Conservation (phyloP, 306 rosid genomes). For the Ormosia emarginata region DNA sequence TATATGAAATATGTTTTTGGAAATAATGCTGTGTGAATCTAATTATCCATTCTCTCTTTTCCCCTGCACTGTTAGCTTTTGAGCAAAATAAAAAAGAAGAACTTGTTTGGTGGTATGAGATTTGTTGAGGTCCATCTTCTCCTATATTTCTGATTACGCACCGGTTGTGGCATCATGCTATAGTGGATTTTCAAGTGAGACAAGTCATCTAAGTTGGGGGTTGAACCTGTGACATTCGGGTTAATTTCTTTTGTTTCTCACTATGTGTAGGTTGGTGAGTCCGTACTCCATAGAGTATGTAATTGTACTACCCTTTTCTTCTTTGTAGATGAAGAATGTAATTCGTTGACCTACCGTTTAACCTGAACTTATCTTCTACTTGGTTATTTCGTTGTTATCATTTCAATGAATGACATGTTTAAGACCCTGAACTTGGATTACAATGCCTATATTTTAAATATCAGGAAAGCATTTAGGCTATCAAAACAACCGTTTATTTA, state of each 20-base stretch:
- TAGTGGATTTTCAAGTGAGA: not conserved
- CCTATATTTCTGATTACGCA: conserved; percentile 4
- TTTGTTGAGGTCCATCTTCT: not conserved
- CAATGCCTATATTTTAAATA: no score
- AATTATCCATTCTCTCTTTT: not conserved
- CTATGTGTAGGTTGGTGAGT: not conserved
- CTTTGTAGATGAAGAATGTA: not conserved
- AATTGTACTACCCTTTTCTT: not conserved
- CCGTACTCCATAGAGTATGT: not conserved
- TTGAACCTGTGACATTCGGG: not conserved
- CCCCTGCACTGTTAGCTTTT: not conserved
- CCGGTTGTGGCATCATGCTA: not conserved
- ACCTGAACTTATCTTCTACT: not conserved
- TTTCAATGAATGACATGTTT: not conserved
- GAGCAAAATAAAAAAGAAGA: not conserved
- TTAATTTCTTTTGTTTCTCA: not conserved
- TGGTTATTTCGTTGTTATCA: not conserved
- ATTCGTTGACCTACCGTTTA: not conserved
- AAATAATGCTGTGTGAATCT: not conserved
- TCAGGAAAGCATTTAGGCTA: no score
- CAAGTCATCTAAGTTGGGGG: not conserved
- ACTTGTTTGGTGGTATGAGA: not conserved
- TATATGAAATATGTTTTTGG: not conserved
- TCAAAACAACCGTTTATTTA: no score
- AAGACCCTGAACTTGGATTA: not conserved